Conservation (phyloP, 2,329 filamentous ascomycete species). For the Sphaerulina populicola region DNA sequence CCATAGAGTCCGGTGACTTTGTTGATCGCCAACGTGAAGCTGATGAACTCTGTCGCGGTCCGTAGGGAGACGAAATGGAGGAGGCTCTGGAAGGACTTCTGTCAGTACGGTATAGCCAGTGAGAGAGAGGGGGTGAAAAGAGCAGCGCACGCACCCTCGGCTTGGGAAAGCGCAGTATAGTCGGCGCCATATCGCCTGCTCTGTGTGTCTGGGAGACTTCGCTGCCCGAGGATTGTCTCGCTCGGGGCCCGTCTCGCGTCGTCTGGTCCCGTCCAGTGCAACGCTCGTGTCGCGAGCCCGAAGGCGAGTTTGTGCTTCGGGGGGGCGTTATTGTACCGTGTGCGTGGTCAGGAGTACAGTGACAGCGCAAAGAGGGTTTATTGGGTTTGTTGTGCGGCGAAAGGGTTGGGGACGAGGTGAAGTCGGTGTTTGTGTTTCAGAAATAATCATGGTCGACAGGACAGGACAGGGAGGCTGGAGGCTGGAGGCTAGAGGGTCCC, state of each 20-base stretch:
- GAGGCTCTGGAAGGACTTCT: slow-evolving; percentile 54
- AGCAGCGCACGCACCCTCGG: slow-evolving; percentile 6
- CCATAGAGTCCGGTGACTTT: slow-evolving; percentile 88
- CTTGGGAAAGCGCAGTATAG: slow-evolving; percentile 14
- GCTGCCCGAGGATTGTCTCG: not conserved
- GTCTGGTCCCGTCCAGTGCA: not conserved
- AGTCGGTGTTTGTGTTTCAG: too few species aligned
- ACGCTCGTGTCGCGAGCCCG: slow-evolving; percentile 2
- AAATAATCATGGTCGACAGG: too few species aligned
- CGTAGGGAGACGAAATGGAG: slow-evolving; percentile 78
- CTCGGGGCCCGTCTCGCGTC: not conserved
- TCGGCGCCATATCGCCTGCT: slow-evolving; percentile 6
- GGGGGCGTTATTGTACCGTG: too few species aligned
- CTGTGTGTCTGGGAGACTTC: not conserved
- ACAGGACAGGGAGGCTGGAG: too few species aligned
- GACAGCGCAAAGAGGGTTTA: not conserved
- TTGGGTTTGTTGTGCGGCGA: not conserved
- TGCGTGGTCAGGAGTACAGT: not conserved
- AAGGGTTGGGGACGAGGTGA: too few species aligned
- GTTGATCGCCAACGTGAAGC: slow-evolving; percentile 76
- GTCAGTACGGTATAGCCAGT: not conserved
- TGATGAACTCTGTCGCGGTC: slow-evolving; percentile 77
- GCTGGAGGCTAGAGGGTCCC: too few species aligned
- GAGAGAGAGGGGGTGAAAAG: not conserved
- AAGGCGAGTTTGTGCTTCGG: not conserved